Evolutionary conservation across 208 protist species (phyloP), one percentile per base, ranked within the genome.

Genomic region (Acanthamoeba healyi): DNA sequence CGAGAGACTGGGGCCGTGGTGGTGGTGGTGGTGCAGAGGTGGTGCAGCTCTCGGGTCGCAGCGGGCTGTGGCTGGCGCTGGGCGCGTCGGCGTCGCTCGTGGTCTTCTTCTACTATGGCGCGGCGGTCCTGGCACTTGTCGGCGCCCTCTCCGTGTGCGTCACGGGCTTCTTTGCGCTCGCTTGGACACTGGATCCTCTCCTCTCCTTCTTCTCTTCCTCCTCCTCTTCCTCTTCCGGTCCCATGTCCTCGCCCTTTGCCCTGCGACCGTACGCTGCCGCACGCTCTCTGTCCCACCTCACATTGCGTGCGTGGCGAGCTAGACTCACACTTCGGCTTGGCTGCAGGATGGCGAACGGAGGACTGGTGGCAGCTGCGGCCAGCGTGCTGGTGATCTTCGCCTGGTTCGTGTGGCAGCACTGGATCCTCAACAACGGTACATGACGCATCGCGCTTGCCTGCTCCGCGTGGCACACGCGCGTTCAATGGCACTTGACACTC

Each of bases 341-440:
- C 7, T 19, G 0, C 26, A 84, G 74, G 74, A 22, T 49, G 44
- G 26, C 38, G 4, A 49, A 58, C 22, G 74, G 42, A 5, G 74
- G 74, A 15, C 26, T 56, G 29, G 26, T 84, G n/a, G 22, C 74
- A 1, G 19, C 26, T 24, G 42, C 9, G 32, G 44, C 46, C 2
- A 84, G 74, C 74, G 44, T 84, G 38, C 26, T 84, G 22, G 29
- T 56, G 26, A 84, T 84, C 44, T 17, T 84, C 26, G 74, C 74
- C 14, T 84, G 74, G 74, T 56, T 84, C 44, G 38, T 84, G 38
- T 58, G 42, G 42, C 74, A 84, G 44, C 74, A 84, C n/a, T 84
- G 74, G 74, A 7, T 84, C 7, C 74, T 84, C 74, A 84, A 84
- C 74, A 84, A 84, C 36, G 74, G 74, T 56, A 56, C 74, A n/a